Evolutionary conservation across 2,329 filamentous ascomycete species (phyloP), one percentile per base, ranked within the genome.

Genomic region (Paecilomyces formosus): DNA sequence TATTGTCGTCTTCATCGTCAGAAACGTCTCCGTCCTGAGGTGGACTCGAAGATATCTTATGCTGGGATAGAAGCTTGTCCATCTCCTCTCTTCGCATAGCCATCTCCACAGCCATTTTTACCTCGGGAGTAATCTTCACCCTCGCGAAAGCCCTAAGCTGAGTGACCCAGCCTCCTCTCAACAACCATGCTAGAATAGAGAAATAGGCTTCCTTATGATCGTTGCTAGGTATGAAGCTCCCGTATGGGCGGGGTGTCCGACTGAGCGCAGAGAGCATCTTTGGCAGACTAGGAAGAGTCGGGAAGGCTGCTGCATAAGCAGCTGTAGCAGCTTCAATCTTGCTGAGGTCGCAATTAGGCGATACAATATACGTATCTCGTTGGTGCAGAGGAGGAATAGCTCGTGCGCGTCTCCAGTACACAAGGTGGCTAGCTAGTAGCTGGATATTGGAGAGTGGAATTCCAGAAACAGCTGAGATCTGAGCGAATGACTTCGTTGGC

Each of bases 371-470:
- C 11, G 88, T 88, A 70, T 97, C 92, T 54, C 92, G 84, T 51
- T 89, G 88, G 68, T 97, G 92, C 5, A 99, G 83, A 0, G 94
- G 94, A 3, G 91, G 89, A 49, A 97, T 93, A 15, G 93, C 88
- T 60, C 95, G 89, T 53, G 93, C 94, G 58, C 92, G 88, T 24
- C 94, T 87, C 92, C 93, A 97, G 76, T 95, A 96, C 61, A 97
- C 92, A 62, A 99, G 88, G 76, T 97, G 94, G 59, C 90, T 89
- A 9, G 92, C 92, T 62, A 96, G 89, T 65, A 90, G 88, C 62
- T 93, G 88, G 62, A 97, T 88, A 65, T 96, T 90, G 31, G 85
- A 82, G 1, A 94, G 81, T 3, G 88, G 86, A 56, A 97, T 87
- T 21, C 87, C 83, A 55, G 77, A 77, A 1, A 68, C 63, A 3